Evolutionary conservation across 768 basidiomycete species (phyloP), one percentile per base, ranked within the genome.

Genomic region (Galerina sulciceps): DNA sequence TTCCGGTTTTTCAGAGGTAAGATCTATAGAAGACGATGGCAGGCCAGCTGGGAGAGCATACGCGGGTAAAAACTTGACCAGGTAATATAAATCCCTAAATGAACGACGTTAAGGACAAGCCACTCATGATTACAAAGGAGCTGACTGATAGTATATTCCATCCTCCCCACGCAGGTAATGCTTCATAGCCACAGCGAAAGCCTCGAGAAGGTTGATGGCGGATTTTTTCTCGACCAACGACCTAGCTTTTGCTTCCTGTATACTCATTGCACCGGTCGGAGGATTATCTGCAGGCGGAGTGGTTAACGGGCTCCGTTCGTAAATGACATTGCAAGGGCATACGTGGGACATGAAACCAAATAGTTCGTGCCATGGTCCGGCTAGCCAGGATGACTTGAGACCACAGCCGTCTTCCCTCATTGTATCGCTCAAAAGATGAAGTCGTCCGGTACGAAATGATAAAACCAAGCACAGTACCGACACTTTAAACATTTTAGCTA

Each of bases 401-500:
- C 89, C 89, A 91, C 5, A 85, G 73, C 50, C 80, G 73, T 53
- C 89, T 74, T 20, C 89, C 89, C 65, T 91, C 89, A 55, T 90
- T 90, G 70, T 90, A 90, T n/a, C 87, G 75, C 68, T 89, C 88
- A 63, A 88, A 89, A 38, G 86, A 87, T 4, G 88, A 85, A 10
- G 86, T 89, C 10, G 88, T 89, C 57, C 88, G 70, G 69, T 88
- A 89, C 0, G 87, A 87, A 51, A 90, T 84, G 36, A 90, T 82
- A 62, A 90, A 90, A 79, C 89, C 89, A 20, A 90, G 76, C 1
- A 90, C 86, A 4, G 87, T 89, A 79, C 89, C 80, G 47, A 79
- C 63, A 17, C 75, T 81, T 61, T 4, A n/a, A n/a, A n/a, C n/a
- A n/a, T n/a, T n/a, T 42, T 5, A 76, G 42, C 8, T 53, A 44